Evolutionary conservation across 257 asterid genomes (phyloP).

Genomic region (Primulina eburnea): DNA sequence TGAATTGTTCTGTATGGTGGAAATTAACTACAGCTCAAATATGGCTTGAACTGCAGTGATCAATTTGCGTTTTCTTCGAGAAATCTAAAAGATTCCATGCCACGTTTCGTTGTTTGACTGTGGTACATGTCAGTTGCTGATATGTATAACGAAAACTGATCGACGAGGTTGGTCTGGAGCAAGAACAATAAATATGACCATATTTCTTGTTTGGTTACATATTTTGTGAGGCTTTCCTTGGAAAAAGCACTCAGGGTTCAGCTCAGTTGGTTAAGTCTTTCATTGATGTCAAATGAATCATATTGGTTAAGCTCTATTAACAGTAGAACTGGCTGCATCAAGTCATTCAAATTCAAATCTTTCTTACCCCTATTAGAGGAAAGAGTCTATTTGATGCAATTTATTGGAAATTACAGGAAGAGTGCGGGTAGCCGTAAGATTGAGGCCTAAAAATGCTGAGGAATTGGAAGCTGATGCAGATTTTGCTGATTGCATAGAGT

Average conservation of each 20-base stretch:
- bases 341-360: constrained; percentile 18
- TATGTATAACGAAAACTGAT: constrained; percentile 11
- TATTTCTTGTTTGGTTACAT: constrained; percentile 13
- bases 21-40: not conserved
- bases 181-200: constrained; percentile 6
- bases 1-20: not conserved
- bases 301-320: not conserved
- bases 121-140: not conserved
- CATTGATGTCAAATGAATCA: constrained; percentile 9
- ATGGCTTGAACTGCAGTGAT: constrained; percentile 12
- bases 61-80: not conserved
- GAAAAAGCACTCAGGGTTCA: not conserved
- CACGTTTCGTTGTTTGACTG: constrained; percentile 11
- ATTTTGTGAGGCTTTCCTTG: constrained; percentile 2
- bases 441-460: constrained; percentile 91
- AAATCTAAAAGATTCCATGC: not conserved
- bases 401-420: constrained; percentile 74
- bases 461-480: constrained; percentile 97
- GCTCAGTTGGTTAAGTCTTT: constrained; percentile 16
- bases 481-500: constrained; percentile 98
- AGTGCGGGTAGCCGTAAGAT: constrained; percentile 92
- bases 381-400: constrained; percentile 25
- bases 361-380: constrained; percentile 18
- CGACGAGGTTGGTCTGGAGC: constrained; percentile 8
- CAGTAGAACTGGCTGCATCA: not conserved